These are phyloP conservation scores for Exobasidium cylindrosporum DNA, from an alignment of 1,284 basidiomycete genomes.

Conservation along the genomic window DNA sequence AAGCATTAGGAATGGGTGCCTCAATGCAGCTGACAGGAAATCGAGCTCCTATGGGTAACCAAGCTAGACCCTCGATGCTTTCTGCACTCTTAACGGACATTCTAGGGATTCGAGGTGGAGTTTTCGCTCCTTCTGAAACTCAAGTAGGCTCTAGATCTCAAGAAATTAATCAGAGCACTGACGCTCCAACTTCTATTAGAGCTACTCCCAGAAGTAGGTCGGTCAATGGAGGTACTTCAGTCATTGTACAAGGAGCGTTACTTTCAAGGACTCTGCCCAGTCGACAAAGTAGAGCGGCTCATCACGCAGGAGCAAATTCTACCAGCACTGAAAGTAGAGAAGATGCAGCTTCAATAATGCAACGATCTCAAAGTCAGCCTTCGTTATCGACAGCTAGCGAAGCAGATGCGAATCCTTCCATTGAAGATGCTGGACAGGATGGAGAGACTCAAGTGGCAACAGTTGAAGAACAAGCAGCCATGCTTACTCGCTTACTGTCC, in stretches of 20 bases:
- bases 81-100: constrained; percentile 8
- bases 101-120: constrained; percentile 2
- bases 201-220: background rate
- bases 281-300: background rate
- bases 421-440: background rate
- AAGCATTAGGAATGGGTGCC: background rate
- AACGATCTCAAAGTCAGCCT: constrained; percentile 4
- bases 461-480: constrained; percentile 50
- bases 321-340: background rate
- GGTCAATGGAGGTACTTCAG: constrained; percentile 43
- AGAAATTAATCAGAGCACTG: background rate
- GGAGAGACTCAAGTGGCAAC: constrained; percentile 37
- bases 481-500: constrained; percentile 47
- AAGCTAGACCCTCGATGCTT: constrained; percentile 6
- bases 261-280: constrained; percentile 28
- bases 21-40: background rate
- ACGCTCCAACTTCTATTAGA: background rate
- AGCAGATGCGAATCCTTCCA: background rate
- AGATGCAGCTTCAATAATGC: background rate
- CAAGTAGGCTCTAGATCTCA: background rate
- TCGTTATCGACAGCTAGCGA: background rate
- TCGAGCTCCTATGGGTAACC: background rate
- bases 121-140: background rate
- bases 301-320: background rate
- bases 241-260: constrained; percentile 52